These are phyloP conservation scores for Boeremia lycopersici DNA, from an alignment of 2,329 filamentous ascomycete genomes.

Conservation along the genomic window DNA sequence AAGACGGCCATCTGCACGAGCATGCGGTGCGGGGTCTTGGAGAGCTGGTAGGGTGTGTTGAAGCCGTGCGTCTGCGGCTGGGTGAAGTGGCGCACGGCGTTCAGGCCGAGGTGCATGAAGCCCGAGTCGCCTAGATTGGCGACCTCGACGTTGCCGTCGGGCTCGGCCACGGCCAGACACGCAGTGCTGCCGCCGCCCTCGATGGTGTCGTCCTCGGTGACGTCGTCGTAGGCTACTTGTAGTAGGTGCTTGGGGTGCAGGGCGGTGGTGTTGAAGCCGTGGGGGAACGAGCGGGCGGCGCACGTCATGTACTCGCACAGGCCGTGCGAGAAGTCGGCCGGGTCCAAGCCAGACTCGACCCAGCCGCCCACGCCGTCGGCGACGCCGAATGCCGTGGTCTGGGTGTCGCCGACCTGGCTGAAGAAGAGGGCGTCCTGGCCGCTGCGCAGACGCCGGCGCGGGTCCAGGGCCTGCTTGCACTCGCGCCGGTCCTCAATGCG, in stretches of 20 bases:
- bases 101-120: constrained; percentile 83
- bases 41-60: constrained; percentile 96
- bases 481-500: constrained; percentile 32
- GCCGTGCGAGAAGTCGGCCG: constrained; percentile 92
- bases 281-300: constrained; percentile 66
- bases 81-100: constrained; percentile 82
- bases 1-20: constrained; percentile 81
- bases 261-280: constrained; percentile 44
- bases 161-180: constrained; percentile 78
- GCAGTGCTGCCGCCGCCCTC: constrained; percentile 89
- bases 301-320: constrained; percentile 92
- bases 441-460: constrained; percentile 71
- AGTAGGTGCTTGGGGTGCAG: constrained; percentile 73
- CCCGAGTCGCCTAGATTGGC: constrained; percentile 97
- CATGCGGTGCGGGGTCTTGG: constrained; percentile 81
- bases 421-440: constrained; percentile 98
- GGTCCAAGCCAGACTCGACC: constrained; percentile 90
- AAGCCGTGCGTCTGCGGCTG: constrained; percentile 93
- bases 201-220: constrained; percentile 75
- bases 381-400: constrained; percentile 81
- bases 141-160: constrained; percentile 78
- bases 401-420: constrained; percentile 72
- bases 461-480: constrained; percentile 52
- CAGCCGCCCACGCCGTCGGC: constrained; percentile 96
- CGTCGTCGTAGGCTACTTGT: constrained; percentile 81